Conservation (phyloP, 345 rosid species). For the Atalantia buxifolia region DNA sequence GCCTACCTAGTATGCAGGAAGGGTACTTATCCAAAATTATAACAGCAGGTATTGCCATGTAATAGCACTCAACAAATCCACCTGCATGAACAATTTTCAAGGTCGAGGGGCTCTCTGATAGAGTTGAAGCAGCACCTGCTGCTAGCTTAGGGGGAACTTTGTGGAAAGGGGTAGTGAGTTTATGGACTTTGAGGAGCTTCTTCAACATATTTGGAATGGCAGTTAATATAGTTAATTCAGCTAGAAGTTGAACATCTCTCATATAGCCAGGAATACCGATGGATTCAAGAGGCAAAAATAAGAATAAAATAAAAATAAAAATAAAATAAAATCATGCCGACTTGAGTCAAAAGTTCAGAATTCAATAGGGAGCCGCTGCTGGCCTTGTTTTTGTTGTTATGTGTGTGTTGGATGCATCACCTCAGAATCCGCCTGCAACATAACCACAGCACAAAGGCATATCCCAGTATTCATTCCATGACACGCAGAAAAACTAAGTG, state of each 20-base stretch:
- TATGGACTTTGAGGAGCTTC: conserved; percentile 29
- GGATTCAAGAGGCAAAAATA: not conserved
- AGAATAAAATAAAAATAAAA: too few species aligned
- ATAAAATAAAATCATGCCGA: too few species aligned
- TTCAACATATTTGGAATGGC: conserved; percentile 18
- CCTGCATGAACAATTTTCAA: conserved; percentile 40
- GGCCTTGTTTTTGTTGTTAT: not conserved
- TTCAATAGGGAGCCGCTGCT: not conserved
- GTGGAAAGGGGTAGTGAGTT: conserved; percentile 5
- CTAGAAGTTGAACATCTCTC: not conserved
- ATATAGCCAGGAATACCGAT: conserved; percentile 1
- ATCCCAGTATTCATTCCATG: too few species aligned
- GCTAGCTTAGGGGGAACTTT: not conserved
- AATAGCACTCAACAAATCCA: conserved; percentile 30
- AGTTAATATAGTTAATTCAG: not conserved
- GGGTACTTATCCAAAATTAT: conserved; percentile 47
- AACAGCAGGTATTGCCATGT: conserved; percentile 39
- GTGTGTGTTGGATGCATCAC: not conserved
- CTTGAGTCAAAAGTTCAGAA: too few species aligned
- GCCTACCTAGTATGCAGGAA: conserved; percentile 31
- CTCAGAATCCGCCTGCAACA: not conserved
- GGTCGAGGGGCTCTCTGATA: conserved; percentile 4
- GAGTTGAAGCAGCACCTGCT: not conserved
- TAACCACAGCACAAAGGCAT: not conserved
- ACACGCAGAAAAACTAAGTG: too few species aligned